Base-by-base conservation (phyloP, 305 asterid genomes). In the Fraxinus latifolia region DNA sequence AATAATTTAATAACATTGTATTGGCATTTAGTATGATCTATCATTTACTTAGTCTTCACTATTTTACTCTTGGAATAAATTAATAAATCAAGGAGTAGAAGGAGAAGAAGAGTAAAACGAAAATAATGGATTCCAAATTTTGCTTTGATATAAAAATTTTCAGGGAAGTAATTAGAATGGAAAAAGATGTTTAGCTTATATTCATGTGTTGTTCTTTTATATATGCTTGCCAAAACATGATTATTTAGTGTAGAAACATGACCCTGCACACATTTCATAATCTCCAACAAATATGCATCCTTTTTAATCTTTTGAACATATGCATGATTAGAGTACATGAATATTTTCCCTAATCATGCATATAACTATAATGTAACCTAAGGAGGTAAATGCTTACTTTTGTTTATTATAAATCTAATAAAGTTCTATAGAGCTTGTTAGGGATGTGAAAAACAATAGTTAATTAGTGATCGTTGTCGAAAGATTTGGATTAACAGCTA, bases 291-390 rank as follows among this genome's bases (percentile, higher is more conserved):
- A 29, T 21, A 68, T 29, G 11, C 74, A 68, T 14, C 37, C n/a
- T 87, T 83, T 89, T 87, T 85, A 86, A 86, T 85, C 81, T 74
- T 83, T 78, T 86, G 83, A 53, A 80, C 72, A 47, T 83, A 77
- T 74, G 70, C 79, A 77, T 80, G 42, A 82, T 82, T 73, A 82
- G 82, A 79, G 80, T 85, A 81, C 65, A 76, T 83, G 78, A 83
- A 82, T 86, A 76, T 12, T 67, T 77, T 60, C 32, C 65, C 84
- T 4, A 31, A 17, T 55, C 27, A 6, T 5, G 67, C 27, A 17
- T 55, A 55, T 55, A 55, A 17, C 67, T 55, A 53, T 53, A 53
- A 53, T 11, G 73, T 65, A 65, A 25, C 74, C 37, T 27, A 12
- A 67, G 37, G 17, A 67, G 17, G 19, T 65, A 21, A 55, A 74